Evolutionary conservation across 2,329 filamentous ascomycete genomes (phyloP).

Genomic region (Hortaea werneckii): DNA sequence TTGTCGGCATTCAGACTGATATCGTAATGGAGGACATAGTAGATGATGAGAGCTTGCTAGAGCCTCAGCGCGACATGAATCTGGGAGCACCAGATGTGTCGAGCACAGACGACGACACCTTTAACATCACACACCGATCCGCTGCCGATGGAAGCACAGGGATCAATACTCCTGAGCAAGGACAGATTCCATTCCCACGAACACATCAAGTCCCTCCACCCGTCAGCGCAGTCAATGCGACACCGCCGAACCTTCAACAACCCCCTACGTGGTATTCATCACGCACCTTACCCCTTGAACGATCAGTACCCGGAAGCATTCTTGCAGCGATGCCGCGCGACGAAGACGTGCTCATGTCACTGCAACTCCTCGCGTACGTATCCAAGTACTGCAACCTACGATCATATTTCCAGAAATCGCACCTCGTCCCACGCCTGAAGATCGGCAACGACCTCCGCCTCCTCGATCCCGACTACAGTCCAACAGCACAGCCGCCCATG

Average conservation of each 20-base stretch:
- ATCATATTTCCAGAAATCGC: constrained; percentile 89
- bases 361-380: constrained; percentile 92
- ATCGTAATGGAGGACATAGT: constrained; percentile 86
- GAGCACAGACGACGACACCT: constrained; percentile 76
- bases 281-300: constrained; percentile 16
- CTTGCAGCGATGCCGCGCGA: constrained; percentile 89
- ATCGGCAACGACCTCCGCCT: constrained; percentile 76
- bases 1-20: constrained; percentile 66
- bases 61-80: constrained; percentile 57
- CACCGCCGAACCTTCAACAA: constrained; percentile 61
- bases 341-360: constrained; percentile 94
- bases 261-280: constrained; percentile 33
- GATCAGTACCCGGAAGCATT: constrained; percentile 47
- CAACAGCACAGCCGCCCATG: constrained; percentile 25
- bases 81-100: constrained; percentile 69
- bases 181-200: constrained; percentile 18
- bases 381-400: constrained; percentile 97
- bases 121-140: constrained; percentile 84
- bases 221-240: constrained; percentile 56
- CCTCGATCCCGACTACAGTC: constrained; percentile 57
- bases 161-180: constrained; percentile 56
- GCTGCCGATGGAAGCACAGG: constrained; percentile 76
- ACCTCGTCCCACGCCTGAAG: constrained; percentile 83
- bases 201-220: constrained; percentile 37
- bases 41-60: constrained; percentile 68